Base-by-base conservation (phyloP, 2,329 filamentous ascomycete genomes). In the Capronia americana region DNA sequence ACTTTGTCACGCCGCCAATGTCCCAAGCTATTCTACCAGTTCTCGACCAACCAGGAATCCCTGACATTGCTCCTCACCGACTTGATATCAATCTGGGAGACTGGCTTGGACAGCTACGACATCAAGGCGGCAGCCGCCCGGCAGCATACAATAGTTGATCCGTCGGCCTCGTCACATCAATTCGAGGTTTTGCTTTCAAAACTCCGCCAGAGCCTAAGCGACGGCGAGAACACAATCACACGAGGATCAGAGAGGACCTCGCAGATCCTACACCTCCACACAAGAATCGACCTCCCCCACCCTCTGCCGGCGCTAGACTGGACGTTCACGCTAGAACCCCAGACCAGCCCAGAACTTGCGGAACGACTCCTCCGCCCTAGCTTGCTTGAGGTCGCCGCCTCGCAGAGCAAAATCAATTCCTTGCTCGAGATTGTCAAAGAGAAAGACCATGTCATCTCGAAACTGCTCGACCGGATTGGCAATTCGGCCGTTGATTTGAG, bases 391-490 rank as follows among this genome's bases (percentile, higher is more conserved):
- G 81, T 83, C 20, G 78, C 81, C 34, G 77, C 77, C 1, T 80
- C 83, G 64, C 80, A 82, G 64, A 75, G 77, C 38, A 82, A 84
- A 38, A 80, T 87, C 26, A 74, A 78, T 30, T 77, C 77, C 24
- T 77, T 89, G 5, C 74, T 87, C 20, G 75, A 80, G 4, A 80
- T 81, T 50, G 74, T 89, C 12, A 77, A 78, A 61, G 82, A 84
- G 30, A 89, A 89, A 73, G 87, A 89, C 72, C 85, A 82, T 73
- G 81, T 85, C 20, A 84, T 89, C 58, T 78, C 78, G 7, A 87
- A 84, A 63, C 76, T 89, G 24, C 79, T 87, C 28, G 86, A 89
- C 71, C 84, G 85, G 67, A 80, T 88, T 57, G 86, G 88, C 70
- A 78, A 79, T 1, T 81, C 84, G 48, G 83, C 84, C 4, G 77